Conservation (phyloP, 2,329 filamentous ascomycete genomes). For the Talaromyces piceae region DNA sequence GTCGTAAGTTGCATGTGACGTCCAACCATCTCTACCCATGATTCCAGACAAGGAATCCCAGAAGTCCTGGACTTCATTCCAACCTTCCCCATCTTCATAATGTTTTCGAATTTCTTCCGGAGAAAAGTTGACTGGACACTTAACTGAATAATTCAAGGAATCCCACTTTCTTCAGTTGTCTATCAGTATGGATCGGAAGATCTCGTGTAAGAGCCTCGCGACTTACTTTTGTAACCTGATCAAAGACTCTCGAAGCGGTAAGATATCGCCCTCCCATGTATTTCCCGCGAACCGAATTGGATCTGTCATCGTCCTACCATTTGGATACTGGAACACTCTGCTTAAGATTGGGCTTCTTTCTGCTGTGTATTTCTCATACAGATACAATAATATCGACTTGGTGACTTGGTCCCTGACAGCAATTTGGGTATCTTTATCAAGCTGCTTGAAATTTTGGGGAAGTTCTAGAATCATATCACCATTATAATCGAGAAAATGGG, state of each 20-base stretch:
- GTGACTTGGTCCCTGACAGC: constrained; percentile 6
- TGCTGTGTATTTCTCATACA: constrained; percentile 23
- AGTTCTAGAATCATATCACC: constrained; percentile 18
- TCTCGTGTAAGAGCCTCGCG: background rate
- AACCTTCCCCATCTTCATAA: constrained; percentile 11
- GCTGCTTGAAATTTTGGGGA: constrained; percentile 18
- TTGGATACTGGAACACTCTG: constrained; percentile 18
- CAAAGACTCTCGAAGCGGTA: constrained; percentile 23
- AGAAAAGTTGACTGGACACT: constrained; percentile 9
- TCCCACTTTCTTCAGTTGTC: constrained; percentile 5
- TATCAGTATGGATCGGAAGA: background rate
- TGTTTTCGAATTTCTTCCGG: constrained; percentile 12
- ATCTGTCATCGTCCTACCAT: constrained; percentile 19
- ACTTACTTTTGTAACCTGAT: constrained; percentile 12
- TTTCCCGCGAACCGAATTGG: constrained; percentile 23
- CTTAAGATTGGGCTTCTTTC: constrained; percentile 20
- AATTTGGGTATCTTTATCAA: constrained; percentile 8
- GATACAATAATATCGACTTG: constrained; percentile 17
- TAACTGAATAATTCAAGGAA: constrained; percentile 1
- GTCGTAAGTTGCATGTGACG: constrained; percentile 11
- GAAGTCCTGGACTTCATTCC: constrained; percentile 12
- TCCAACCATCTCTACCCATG: constrained; percentile 12
- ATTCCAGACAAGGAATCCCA: constrained; percentile 12
- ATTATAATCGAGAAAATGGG: constrained; percentile 20
- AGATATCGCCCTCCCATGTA: constrained; percentile 26